These are phyloP conservation scores for Allium sativum DNA, from an alignment of 106 monocot species.

Conservation along the genomic window DNA sequence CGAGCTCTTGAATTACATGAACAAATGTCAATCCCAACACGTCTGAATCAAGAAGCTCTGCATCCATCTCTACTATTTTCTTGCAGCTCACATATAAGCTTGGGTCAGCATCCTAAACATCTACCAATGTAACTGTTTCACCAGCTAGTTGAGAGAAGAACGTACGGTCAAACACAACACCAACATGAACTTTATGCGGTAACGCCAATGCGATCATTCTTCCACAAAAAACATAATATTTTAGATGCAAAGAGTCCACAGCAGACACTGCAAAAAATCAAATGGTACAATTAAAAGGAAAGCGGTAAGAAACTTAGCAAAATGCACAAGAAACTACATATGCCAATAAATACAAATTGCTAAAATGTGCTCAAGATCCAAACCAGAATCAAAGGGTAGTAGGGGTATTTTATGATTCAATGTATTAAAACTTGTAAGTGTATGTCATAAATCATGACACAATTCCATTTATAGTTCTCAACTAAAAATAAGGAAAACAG, in stretches of 20 bases:
- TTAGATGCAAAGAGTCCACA: slow-evolving; percentile 69
- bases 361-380: no score
- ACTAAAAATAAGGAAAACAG: no score
- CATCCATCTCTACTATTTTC: slow-evolving; percentile 51
- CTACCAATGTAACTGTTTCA: slow-evolving; percentile 32
- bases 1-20: slow-evolving; percentile 37
- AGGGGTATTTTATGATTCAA: no score
- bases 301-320: background rate
- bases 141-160: slow-evolving; percentile 50
- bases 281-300: background rate
- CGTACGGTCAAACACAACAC: slow-evolving; percentile 37
- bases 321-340: no score
- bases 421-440: no score
- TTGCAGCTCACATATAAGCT: slow-evolving; percentile 44
- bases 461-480: no score
- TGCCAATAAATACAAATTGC: no score
- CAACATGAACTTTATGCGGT: slow-evolving; percentile 56
- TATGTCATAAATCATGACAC: no score
- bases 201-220: slow-evolving; percentile 52
- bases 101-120: slow-evolving; percentile 54
- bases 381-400: no score
- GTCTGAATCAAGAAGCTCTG: slow-evolving; percentile 40
- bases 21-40: slow-evolving; percentile 44
- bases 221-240: slow-evolving; percentile 60
- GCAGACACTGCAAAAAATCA: slow-evolving; percentile 42